Conservation (phyloP, 2,329 filamentous ascomycete species). For the Tolypocladium ovalisporum region DNA sequence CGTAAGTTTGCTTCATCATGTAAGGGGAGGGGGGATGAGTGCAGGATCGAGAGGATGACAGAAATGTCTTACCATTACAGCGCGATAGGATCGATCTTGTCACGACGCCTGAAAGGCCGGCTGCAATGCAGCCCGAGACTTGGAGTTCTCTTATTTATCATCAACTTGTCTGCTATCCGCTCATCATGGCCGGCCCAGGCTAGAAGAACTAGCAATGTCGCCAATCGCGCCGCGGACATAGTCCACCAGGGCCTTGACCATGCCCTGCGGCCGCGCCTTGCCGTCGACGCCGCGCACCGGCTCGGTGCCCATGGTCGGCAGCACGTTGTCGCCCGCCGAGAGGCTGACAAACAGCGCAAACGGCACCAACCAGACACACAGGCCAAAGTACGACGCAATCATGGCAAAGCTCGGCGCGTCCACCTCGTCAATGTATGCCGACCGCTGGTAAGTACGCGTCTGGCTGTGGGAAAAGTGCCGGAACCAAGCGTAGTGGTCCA, state of each 20-base stretch:
- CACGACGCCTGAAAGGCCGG: not conserved
- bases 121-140: not conserved
- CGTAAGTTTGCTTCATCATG: slow-evolving; percentile 32
- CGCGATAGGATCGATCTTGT: not conserved
- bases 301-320: slow-evolving; percentile 78
- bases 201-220: slow-evolving; percentile 24
- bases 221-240: slow-evolving; percentile 41
- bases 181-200: slow-evolving; percentile 9
- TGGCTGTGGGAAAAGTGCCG: slow-evolving; percentile 68
- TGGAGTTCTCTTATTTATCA: not conserved
- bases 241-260: slow-evolving; percentile 57
- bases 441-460: slow-evolving; percentile 43
- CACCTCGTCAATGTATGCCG: slow-evolving; percentile 51
- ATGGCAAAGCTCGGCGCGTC: slow-evolving; percentile 77
- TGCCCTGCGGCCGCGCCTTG: slow-evolving; percentile 46
- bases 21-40: not conserved
- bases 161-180: not conserved
- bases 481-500: slow-evolving; percentile 96
- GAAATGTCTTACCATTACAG: slow-evolving; percentile 4
- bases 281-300: slow-evolving; percentile 34
- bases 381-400: slow-evolving; percentile 89
- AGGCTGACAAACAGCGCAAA: slow-evolving; percentile 92
- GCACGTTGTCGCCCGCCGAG: slow-evolving; percentile 86
- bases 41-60: not conserved
- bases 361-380: slow-evolving; percentile 94